Percentiles rank a stretch among this genome's conserved stretches.
Evolutionary conservation across 1,139 yeast species (phyloP).

Genomic region (Wickerhamiella pararugosa): DNA sequence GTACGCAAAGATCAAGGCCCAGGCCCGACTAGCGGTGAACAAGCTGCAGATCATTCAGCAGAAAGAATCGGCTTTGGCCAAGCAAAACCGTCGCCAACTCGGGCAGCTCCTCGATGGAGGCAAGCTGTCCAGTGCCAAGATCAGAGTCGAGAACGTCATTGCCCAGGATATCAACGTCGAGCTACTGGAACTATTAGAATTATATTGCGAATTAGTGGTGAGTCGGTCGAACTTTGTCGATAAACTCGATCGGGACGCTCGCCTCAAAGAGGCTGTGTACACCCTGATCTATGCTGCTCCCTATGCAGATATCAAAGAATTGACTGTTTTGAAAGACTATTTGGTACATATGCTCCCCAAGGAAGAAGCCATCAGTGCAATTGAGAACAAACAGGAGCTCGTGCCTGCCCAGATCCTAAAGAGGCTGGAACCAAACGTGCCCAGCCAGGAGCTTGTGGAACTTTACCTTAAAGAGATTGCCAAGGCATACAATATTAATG

Average conservation of each 20-base stretch:
- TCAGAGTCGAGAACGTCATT: conserved; percentile 73
- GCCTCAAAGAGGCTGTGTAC: conserved; percentile 59
- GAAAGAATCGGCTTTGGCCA: conserved; percentile 66
- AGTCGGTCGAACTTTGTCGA: conserved; percentile 47
- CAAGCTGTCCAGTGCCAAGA: conserved; percentile 71
- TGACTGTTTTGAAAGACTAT: conserved; percentile 45
- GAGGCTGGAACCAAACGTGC: conserved; percentile 55
- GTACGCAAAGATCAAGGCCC: conserved; percentile 26
- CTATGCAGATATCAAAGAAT: conserved; percentile 63
- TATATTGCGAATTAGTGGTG: conserved; percentile 68
- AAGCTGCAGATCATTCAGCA: conserved; percentile 69
- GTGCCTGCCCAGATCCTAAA: conserved; percentile 53
- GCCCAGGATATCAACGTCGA: conserved; percentile 77
- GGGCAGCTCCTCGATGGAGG: conserved; percentile 60
- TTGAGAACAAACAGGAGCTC: conserved; percentile 31
- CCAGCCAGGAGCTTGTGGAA: conserved; percentile 47
- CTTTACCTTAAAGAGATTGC: conserved; percentile 72
- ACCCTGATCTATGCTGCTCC: conserved; percentile 57
- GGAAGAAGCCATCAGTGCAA: conserved; percentile 45
- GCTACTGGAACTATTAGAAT: conserved; percentile 60
- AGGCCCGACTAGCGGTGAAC: conserved; percentile 67
- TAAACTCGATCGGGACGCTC: conserved; percentile 29
- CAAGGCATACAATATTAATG: conserved; percentile 46
- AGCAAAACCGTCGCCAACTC: conserved; percentile 61
- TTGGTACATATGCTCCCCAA: conserved; percentile 49